Percentiles rank a stretch among this genome's conserved stretches.
Conservation (phyloP, 306 rosid species). For the Hylodesmum podocarpum region DNA sequence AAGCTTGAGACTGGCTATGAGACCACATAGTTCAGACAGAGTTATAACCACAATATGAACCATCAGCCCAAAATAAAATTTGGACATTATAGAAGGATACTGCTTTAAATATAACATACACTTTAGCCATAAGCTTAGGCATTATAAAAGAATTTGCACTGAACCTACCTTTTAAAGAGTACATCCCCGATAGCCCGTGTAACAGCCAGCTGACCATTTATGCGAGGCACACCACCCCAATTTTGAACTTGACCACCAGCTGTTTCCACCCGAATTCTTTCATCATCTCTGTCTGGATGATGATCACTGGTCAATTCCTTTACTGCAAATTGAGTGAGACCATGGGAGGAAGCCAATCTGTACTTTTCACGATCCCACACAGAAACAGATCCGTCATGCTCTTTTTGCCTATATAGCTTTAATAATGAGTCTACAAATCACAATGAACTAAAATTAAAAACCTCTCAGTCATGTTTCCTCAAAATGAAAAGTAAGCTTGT, state of each 20-base stretch:
- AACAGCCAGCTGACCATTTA: slow-evolving; percentile 92
- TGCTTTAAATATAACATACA: not conserved
- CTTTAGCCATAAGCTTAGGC: slow-evolving; percentile 6
- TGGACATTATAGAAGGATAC: not conserved
- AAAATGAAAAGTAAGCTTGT: slow-evolving; percentile 18
- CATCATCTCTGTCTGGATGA: slow-evolving; percentile 92
- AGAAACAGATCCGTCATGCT: slow-evolving; percentile 57
- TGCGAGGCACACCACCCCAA: slow-evolving; percentile 85
- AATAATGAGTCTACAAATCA: slow-evolving; percentile 65
- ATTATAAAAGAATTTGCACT: slow-evolving; percentile 28
- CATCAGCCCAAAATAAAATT: not conserved
- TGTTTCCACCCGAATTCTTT: slow-evolving; percentile 82
- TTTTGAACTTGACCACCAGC: slow-evolving; percentile 92
- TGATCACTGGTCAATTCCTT: slow-evolving; percentile 95
- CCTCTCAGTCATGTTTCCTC: slow-evolving; percentile 15
- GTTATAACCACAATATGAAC: not conserved
- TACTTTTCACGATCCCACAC: slow-evolving; percentile 56
- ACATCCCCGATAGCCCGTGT: slow-evolving; percentile 90
- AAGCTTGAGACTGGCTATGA: not conserved
- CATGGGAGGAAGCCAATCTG: slow-evolving; percentile 52
- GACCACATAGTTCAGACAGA: not conserved
- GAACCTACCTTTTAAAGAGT: slow-evolving; percentile 69
- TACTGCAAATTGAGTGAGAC: slow-evolving; percentile 63
- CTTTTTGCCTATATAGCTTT: slow-evolving; percentile 70
- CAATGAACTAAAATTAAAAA: slow-evolving; percentile 38